Evolutionary conservation across 2,329 filamentous ascomycete species (phyloP).

Genomic region (Beauveria australis): DNA sequence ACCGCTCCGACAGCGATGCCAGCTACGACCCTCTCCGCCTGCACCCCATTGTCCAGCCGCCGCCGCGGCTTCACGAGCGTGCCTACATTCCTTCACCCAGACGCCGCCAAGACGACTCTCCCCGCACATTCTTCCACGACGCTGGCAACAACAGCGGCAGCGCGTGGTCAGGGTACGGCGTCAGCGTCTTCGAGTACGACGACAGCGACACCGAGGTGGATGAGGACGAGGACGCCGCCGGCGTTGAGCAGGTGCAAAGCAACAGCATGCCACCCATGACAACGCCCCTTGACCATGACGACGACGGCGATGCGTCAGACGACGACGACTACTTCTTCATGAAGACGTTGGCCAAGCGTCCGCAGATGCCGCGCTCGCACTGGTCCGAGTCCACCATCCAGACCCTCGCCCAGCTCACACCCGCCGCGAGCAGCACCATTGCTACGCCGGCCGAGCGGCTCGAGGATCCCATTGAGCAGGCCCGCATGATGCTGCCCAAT

Average conservation of each 20-base stretch:
- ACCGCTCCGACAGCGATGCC: conserved; percentile 18
- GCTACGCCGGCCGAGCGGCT: conserved; percentile 2
- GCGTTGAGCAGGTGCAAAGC: conserved; percentile 14
- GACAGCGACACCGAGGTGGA: conserved; percentile 16
- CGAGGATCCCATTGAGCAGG: conserved; percentile 16
- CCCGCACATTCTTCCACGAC: conserved; percentile 21
- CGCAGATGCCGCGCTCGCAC: conserved; percentile 27
- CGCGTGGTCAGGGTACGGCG: conserved; percentile 13
- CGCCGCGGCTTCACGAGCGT: conserved; percentile 28
- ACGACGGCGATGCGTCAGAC: conserved; percentile 18
- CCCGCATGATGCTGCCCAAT: conserved; percentile 23
- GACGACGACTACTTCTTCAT: conserved; percentile 26
- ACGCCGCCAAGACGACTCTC: conserved; percentile 15
- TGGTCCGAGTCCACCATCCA: conserved; percentile 37
- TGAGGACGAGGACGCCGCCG: conserved; percentile 19
- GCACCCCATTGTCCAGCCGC: conserved; percentile 28
- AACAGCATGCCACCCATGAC: conserved; percentile 21
- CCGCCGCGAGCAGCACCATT: conserved; percentile 10
- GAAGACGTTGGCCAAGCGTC: conserved; percentile 21
- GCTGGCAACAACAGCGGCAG: conserved; percentile 17
- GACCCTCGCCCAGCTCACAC: conserved; percentile 17
- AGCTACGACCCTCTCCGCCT: conserved; percentile 26
- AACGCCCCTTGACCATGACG: conserved; percentile 17
- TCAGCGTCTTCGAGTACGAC: conserved; percentile 16
- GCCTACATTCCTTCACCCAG: conserved; percentile 21